A percentile compares a stretch with the other conserved stretches of the same genome.
phyloP scores from a whole-genome alignment of 345 rosid genomes.

The Rhizophora apiculata region DNA sequence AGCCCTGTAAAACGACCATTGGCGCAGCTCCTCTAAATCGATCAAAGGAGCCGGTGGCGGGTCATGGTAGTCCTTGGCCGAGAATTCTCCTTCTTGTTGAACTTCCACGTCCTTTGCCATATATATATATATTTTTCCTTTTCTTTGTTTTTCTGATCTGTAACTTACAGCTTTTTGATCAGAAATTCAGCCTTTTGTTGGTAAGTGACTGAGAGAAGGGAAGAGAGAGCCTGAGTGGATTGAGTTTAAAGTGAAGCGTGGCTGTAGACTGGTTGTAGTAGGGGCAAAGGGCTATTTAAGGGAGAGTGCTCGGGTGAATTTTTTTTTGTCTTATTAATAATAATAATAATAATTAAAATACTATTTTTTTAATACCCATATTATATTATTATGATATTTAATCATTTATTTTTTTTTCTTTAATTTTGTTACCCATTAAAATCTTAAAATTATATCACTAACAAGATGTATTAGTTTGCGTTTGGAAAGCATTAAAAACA shows the following conservation, averaged over 20 bases:
- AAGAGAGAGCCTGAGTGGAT: background rate
- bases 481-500: no score
- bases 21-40: constrained; percentile 49
- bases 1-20: constrained; percentile 82
- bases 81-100: constrained; percentile 35
- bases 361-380: no score
- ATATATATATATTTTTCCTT: background rate
- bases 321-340: background rate
- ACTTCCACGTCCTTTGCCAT: constrained; percentile 59
- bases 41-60: constrained; percentile 71
- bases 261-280: background rate
- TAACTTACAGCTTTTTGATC: no score
- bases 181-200: no score
- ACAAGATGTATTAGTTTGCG: no score
- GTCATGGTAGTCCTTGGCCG: constrained; percentile 61
- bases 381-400: no score
- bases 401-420: no score
- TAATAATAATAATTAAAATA: background rate
- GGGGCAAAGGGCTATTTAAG: constrained; percentile 20
- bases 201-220: no score
- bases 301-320: background rate
- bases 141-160: background rate
- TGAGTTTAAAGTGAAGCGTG: constrained; percentile 1
- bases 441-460: no score
- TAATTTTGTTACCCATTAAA: no score